Evolutionary conservation across 768 basidiomycete genomes (phyloP).

Genomic region (Amanita polypyramis): DNA sequence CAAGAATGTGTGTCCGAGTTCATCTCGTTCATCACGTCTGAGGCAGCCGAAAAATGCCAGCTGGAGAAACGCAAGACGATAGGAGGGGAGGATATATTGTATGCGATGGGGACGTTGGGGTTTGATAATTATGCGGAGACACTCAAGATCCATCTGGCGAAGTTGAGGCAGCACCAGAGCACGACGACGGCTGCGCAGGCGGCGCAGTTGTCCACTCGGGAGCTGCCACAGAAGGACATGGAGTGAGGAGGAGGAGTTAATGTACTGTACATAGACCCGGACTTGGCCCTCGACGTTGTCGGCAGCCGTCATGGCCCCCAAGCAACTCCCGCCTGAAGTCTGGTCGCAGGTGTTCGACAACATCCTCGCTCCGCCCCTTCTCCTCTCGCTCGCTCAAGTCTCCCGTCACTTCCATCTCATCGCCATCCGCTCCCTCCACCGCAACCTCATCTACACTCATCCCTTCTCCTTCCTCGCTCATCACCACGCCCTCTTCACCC

Average conservation of each 20-base stretch:
- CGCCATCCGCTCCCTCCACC: conserved; percentile 12
- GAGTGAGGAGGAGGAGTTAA: too few relatives aligned
- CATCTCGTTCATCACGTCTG: conserved; percentile 95
- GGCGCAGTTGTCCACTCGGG: background rate
- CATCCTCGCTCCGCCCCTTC: background rate
- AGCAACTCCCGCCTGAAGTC: background rate
- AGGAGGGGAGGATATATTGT: conserved; percentile 93
- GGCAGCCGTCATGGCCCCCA: too few relatives aligned
- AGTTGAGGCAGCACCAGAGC: conserved; percentile 51
- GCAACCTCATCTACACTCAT: conserved; percentile 11
- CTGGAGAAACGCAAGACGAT: conserved; percentile 97
- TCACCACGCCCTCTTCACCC: background rate
- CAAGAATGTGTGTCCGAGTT: conserved; percentile 98
- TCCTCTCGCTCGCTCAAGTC: background rate
- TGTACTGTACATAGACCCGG: too few relatives aligned
- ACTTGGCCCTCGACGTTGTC: too few relatives aligned
- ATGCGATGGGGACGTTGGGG: conserved; percentile 87
- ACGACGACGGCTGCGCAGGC: background rate
- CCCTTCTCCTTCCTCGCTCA: conserved; percentile 11
- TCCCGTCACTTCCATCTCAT: background rate
- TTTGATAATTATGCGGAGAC: conserved; percentile 94
- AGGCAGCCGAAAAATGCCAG: conserved; percentile 91
- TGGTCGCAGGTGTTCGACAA: background rate
- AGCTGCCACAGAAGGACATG: conserved; percentile 6
- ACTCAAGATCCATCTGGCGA: conserved; percentile 85